A percentile compares a stretch with the other conserved stretches of the same genome.
phyloP scores from a whole-genome alignment of 2,329 filamentous ascomycete genomes.

The Calonectria montana region DNA sequence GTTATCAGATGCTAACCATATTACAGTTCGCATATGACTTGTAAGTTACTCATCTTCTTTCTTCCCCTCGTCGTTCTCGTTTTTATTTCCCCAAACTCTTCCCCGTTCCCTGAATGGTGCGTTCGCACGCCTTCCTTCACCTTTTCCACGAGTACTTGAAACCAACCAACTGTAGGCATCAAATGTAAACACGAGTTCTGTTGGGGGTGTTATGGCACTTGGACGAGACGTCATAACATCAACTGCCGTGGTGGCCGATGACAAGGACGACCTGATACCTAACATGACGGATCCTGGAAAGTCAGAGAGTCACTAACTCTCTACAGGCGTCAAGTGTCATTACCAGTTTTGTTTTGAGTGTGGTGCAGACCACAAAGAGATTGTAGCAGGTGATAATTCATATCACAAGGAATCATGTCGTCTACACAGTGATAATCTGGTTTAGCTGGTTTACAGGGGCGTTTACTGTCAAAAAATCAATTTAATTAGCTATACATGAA shows the following conservation, averaged over 20 bases:
- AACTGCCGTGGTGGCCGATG: conserved; percentile 27
- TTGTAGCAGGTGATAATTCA: conserved; percentile 48
- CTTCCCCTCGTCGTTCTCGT: not conserved
- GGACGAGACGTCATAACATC: conserved; percentile 34
- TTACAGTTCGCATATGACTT: conserved; percentile 54
- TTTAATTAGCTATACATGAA: too few species aligned
- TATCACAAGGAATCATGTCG: conserved; percentile 44
- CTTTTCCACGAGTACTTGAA: conserved; percentile 23
- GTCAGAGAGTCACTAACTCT: conserved; percentile 18
- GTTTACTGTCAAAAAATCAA: too few species aligned
- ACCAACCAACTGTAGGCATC: conserved; percentile 44
- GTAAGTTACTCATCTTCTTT: conserved; percentile 45
- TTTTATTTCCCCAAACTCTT: conserved; percentile 1
- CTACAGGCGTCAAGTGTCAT: conserved; percentile 43
- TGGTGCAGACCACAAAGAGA: conserved; percentile 47
- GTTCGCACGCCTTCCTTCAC: conserved; percentile 19
- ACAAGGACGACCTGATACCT: not conserved
- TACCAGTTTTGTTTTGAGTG: conserved; percentile 51
- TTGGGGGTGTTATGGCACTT: conserved; percentile 44
- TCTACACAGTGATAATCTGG: conserved; percentile 43
- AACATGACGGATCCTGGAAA: not conserved
- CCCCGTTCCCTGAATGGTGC: conserved; percentile 23
- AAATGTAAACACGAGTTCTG: conserved; percentile 51
- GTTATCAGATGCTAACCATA: conserved; percentile 35
- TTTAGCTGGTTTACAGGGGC: not conserved